Conservation (phyloP, 2,329 filamentous ascomycete genomes). For the Colletotrichum eleusines region DNA sequence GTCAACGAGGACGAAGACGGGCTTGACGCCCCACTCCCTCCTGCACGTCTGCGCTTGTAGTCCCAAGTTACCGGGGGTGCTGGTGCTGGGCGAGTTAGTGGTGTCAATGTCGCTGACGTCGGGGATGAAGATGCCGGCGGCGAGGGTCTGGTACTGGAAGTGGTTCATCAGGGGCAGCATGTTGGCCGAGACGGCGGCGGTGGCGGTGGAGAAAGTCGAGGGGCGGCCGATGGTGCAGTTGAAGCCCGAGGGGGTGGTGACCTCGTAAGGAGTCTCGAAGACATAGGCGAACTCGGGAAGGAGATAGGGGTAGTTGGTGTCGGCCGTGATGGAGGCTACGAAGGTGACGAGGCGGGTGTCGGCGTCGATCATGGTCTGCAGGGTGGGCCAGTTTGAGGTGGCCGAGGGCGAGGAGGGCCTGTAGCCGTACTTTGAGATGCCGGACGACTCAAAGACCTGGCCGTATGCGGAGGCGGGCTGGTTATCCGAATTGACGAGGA, state of each 20-base stretch:
- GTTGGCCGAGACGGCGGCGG: slow-evolving; percentile 66
- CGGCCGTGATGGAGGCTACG: slow-evolving; percentile 66
- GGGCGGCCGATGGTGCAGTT: slow-evolving; percentile 80
- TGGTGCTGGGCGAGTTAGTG: slow-evolving; percentile 74
- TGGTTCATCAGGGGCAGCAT: slow-evolving; percentile 84
- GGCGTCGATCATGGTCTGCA: slow-evolving; percentile 75
- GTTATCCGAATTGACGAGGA: slow-evolving; percentile 78
- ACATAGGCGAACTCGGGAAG: slow-evolving; percentile 74
- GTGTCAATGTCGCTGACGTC: slow-evolving; percentile 69
- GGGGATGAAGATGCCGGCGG: slow-evolving; percentile 70
- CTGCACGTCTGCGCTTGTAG: slow-evolving; percentile 66
- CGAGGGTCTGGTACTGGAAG: slow-evolving; percentile 74
- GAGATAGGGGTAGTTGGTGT: slow-evolving; percentile 65
- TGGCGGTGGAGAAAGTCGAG: slow-evolving; percentile 58
- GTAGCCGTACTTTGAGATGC: slow-evolving; percentile 73
- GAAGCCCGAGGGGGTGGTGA: slow-evolving; percentile 72
- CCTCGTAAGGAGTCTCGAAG: slow-evolving; percentile 80
- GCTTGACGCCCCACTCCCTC: slow-evolving; percentile 69
- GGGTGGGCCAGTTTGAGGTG: slow-evolving; percentile 73
- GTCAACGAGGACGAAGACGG: slow-evolving; percentile 83
- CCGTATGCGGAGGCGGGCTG: slow-evolving; percentile 67
- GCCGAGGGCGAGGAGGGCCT: slow-evolving; percentile 60
- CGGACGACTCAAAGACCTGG: slow-evolving; percentile 65
- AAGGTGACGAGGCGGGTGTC: slow-evolving; percentile 77
- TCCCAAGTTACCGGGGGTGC: slow-evolving; percentile 65